Evolutionary conservation across 345 rosid species (phyloP).

Genomic region (Kernera saxatilis): DNA sequence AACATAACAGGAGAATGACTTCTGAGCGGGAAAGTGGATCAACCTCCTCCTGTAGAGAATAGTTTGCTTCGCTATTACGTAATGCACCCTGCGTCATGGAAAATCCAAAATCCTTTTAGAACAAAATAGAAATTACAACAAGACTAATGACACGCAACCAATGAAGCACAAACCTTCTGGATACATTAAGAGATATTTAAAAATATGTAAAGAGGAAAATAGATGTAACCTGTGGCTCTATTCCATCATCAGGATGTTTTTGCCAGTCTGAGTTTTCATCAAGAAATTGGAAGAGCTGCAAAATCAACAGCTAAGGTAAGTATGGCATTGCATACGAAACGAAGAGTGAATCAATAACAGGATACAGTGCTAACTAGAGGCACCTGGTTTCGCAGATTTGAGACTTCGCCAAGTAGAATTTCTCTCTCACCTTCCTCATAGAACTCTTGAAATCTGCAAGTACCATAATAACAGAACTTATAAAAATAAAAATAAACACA

Average conservation of each 20-base stretch:
- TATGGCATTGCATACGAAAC: neutral
- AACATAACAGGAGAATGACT: constrained; percentile 14
- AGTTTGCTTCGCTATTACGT: constrained; percentile 41
- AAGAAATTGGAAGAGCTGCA: constrained; percentile 60
- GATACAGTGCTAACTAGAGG: constrained; percentile 10
- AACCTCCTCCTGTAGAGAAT: constrained; percentile 62
- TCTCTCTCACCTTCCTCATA: constrained; percentile 97
- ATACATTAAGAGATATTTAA: neutral
- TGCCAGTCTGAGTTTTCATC: constrained; percentile 47
- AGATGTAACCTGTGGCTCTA: constrained; percentile 48
- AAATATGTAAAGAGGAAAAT: constrained; percentile 14
- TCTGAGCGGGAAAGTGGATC: constrained; percentile 23
- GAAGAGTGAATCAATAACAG: neutral
- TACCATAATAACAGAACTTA: constrained; percentile 17
- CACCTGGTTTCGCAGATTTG: constrained; percentile 76
- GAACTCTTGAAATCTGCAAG: constrained; percentile 79
- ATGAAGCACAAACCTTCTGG: neutral
- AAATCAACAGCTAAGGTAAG: constrained; percentile 3
- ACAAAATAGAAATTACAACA: neutral
- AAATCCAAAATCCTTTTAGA: constrained; percentile 1
- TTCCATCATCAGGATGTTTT: constrained; percentile 27
- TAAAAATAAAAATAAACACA: no score
- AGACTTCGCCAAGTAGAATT: constrained; percentile 62
- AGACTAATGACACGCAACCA: neutral
- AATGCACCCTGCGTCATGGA: constrained; percentile 41